Conservation (phyloP, 257 asterid species). For the Knoxia roxburghii region DNA sequence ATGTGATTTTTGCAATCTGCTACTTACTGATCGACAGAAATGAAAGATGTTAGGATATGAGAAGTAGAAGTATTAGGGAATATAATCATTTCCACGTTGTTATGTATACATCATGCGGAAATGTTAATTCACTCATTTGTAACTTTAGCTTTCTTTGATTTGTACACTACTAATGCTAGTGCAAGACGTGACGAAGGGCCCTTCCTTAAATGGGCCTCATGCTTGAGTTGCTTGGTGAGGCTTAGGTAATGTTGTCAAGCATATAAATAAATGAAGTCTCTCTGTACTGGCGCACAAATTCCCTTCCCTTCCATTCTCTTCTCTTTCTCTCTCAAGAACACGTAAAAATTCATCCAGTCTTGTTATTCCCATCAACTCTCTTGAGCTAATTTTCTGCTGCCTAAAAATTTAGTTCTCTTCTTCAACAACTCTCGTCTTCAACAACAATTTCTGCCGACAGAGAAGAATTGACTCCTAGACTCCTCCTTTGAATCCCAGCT, state of each 20-base stretch:
- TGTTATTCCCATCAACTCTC: background rate
- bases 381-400: no score
- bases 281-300: no score
- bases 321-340: background rate
- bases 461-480: constrained; percentile 11
- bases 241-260: background rate
- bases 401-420: no score
- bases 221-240: background rate
- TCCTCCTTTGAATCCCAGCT: constrained; percentile 19
- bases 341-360: background rate
- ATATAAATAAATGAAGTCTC: background rate
- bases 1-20: background rate
- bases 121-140: no score
- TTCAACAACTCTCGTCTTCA: no score
- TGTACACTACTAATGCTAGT: background rate
- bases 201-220: background rate
- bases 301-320: background rate
- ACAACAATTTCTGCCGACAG: constrained; percentile 23
- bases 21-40: background rate
- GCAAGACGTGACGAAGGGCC: background rate
- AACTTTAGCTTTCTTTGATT: no score
- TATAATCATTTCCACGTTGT: background rate
- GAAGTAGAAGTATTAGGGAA: background rate
- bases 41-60: background rate
- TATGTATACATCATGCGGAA: background rate